phyloP scores from a whole-genome alignment of 164 flowering plant species.

The Nymphaea thermarum region DNA sequence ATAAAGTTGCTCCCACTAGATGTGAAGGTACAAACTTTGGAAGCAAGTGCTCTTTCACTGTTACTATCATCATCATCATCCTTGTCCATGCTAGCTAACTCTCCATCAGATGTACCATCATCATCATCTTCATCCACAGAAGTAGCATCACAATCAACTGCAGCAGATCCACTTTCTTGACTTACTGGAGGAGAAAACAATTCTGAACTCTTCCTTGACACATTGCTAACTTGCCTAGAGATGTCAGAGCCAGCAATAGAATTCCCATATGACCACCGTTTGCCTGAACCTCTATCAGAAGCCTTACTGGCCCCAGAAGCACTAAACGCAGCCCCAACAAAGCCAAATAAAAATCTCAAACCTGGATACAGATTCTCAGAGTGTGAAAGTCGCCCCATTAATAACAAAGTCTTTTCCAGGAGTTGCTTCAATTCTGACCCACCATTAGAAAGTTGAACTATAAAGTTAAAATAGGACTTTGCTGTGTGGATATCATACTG shows the following conservation, averaged over 20 bases:
- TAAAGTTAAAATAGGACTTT: conserved; percentile 57
- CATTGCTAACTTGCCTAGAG: conserved; percentile 29
- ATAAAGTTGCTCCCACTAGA: conserved; percentile 99
- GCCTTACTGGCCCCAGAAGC: conserved; percentile 51
- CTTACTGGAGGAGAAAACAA: conserved; percentile 48
- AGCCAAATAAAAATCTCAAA: conserved; percentile 61
- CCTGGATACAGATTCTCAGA: conserved; percentile 65
- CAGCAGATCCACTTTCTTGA: conserved; percentile 47
- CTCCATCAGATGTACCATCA: conserved; percentile 99
- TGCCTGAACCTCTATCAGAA: conserved; percentile 36
- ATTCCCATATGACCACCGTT: conserved; percentile 28
- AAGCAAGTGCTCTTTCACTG: conserved; percentile 87
- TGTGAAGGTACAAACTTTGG: conserved; percentile 95
- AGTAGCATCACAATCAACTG: conserved; percentile 90
- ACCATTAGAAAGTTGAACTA: conserved; percentile 66
- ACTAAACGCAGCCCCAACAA: conserved; percentile 47
- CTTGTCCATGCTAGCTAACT: conserved; percentile 75
- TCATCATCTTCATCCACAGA: conserved; percentile 97
- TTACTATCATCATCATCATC: conserved; percentile 86
- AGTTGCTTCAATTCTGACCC: conserved; percentile 46
- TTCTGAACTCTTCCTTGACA: conserved; percentile 47
- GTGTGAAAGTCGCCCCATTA: conserved; percentile 64
- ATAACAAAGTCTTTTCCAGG: conserved; percentile 37
- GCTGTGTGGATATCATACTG: conserved; percentile 59
- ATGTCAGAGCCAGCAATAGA: conserved; percentile 33